phyloP scores from a whole-genome alignment of 177 flowering plant genomes.

The Telopea speciosissima region DNA sequence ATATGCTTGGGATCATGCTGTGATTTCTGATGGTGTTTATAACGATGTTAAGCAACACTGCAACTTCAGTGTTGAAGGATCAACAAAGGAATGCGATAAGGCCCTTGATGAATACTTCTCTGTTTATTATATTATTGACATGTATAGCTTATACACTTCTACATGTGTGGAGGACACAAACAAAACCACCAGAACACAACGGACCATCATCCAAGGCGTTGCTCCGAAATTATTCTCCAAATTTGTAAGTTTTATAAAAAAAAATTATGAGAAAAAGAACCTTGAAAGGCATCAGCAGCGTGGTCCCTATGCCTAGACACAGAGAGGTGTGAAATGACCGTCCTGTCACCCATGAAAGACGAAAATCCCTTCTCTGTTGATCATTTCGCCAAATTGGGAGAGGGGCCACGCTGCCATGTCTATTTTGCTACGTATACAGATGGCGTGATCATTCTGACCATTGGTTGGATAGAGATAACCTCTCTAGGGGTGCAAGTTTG shows the following conservation, averaged over 20 bases:
- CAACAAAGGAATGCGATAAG: slow-evolving; percentile 8
- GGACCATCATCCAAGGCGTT: slow-evolving; percentile 17
- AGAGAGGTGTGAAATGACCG: too few species aligned
- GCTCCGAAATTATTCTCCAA: slow-evolving; percentile 19
- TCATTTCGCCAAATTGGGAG: too few species aligned
- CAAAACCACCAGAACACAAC: neutral
- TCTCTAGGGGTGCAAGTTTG: too few species aligned
- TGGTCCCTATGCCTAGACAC: too few species aligned
- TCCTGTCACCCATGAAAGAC: too few species aligned
- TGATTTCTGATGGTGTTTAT: slow-evolving; percentile 36
- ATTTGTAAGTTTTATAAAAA: slow-evolving; percentile 14
- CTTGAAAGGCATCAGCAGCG: too few species aligned
- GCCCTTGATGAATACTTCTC: slow-evolving; percentile 7
- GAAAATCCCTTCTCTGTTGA: too few species aligned
- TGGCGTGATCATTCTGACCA: too few species aligned
- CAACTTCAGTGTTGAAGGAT: slow-evolving; percentile 15
- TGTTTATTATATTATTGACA: slow-evolving; percentile 20
- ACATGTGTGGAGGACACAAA: slow-evolving; percentile 1
- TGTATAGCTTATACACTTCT: slow-evolving; percentile 35
- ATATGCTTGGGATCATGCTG: slow-evolving; percentile 43
- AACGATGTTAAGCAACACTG: slow-evolving; percentile 20
- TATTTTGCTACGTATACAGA: too few species aligned
- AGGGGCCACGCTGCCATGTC: too few species aligned
- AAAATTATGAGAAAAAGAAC: too few species aligned
- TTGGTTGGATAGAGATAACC: too few species aligned